Conservation (phyloP, 2,329 filamentous ascomycete species). For the Colletotrichum sp. region DNA sequence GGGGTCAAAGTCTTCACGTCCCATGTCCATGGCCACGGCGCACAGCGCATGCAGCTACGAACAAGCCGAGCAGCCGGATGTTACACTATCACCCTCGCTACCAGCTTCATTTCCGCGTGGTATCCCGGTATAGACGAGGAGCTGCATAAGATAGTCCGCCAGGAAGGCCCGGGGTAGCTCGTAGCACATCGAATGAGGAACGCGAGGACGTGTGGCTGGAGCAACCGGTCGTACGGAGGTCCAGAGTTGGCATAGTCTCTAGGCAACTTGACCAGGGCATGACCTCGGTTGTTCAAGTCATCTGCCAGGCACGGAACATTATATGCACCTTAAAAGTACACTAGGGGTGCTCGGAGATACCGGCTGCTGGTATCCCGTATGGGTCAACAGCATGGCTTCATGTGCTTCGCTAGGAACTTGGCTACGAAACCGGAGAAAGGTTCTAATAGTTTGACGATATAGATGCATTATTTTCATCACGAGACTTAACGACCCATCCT, state of each 20-base stretch:
- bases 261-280: not conserved
- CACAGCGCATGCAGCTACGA: not conserved
- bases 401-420: not conserved
- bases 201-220: not conserved
- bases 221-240: not conserved
- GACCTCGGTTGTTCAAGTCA: not conserved
- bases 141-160: not conserved
- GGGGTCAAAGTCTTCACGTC: not conserved
- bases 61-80: not conserved
- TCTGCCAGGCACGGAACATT: not conserved
- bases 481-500: accelerated
- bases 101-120: not conserved
- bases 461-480: not conserved
- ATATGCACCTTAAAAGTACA: not conserved
- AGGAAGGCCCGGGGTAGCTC: not conserved
- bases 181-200: not conserved
- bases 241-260: not conserved
- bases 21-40: not conserved
- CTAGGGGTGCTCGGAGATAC: not conserved
- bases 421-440: accelerated
- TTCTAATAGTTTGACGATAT: not conserved
- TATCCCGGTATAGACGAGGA: not conserved
- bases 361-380: not conserved
- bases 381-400: not conserved
- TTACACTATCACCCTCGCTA: not conserved